Evolutionary conservation across 164 flowering plant genomes (phyloP).

Genomic region (Stephania japonica): DNA sequence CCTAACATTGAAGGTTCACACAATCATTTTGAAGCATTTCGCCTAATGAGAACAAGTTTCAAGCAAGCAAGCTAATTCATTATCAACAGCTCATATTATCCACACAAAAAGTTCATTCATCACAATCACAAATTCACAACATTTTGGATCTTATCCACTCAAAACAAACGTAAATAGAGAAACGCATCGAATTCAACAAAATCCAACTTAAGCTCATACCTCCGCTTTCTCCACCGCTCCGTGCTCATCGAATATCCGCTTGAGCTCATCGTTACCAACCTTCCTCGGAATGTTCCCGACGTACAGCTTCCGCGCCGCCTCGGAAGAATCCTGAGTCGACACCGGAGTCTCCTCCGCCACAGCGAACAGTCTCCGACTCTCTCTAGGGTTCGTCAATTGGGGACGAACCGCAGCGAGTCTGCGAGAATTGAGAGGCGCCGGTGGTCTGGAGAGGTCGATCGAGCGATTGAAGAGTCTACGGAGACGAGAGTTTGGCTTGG

Average conservation of each 20-base stretch:
- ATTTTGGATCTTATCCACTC: too few species aligned
- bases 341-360: constrained; percentile 42
- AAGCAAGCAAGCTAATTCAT: too few species aligned
- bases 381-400: constrained; percentile 10
- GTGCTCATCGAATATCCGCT: constrained; percentile 53
- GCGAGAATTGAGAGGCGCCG: constrained; percentile 7
- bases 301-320: constrained; percentile 54
- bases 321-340: constrained; percentile 29
- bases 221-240: constrained; percentile 87
- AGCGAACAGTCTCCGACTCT: constrained; percentile 23
- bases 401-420: not conserved
- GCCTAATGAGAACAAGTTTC: too few species aligned
- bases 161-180: too few species aligned
- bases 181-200: too few species aligned
- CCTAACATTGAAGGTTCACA: too few species aligned
- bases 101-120: too few species aligned
- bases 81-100: too few species aligned
- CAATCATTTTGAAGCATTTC: too few species aligned
- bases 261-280: constrained; percentile 48
- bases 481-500: constrained; percentile 13
- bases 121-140: too few species aligned
- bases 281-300: constrained; percentile 84
- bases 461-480: constrained; percentile 20
- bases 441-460: constrained; percentile 9
- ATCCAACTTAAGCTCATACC: constrained; percentile 32